Evolutionary conservation across 768 basidiomycete species (phyloP).

Genomic region (Leccinum ochraceum): DNA sequence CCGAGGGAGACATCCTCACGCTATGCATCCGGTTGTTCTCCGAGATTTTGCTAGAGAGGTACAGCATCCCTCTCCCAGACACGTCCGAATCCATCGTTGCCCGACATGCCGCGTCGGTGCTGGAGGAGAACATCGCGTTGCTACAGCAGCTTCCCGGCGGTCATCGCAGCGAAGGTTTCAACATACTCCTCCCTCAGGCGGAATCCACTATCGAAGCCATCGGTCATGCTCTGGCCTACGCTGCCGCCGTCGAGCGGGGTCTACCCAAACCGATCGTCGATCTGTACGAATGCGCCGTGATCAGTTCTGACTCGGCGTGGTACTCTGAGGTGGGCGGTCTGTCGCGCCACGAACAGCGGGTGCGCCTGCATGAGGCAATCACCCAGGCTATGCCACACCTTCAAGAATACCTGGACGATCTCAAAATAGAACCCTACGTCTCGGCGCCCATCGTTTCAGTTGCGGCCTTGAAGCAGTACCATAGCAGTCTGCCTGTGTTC

Average conservation of each 20-base stretch:
- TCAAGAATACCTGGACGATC: constrained; percentile 40
- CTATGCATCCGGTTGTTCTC: constrained; percentile 57
- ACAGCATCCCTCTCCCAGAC: constrained; percentile 47
- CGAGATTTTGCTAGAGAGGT: constrained; percentile 58
- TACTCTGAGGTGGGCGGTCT: neutral
- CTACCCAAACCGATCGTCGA: constrained; percentile 53
- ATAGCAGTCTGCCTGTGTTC: constrained; percentile 41
- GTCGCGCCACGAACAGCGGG: constrained; percentile 43
- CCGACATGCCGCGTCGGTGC: constrained; percentile 45
- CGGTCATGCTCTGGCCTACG: constrained; percentile 62
- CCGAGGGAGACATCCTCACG: constrained; percentile 54
- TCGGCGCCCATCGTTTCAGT: constrained; percentile 56
- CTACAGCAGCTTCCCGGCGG: constrained; percentile 35
- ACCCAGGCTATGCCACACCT: constrained; percentile 30
- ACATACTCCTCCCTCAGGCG: constrained; percentile 58
- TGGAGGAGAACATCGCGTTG: constrained; percentile 47
- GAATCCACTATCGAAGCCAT: constrained; percentile 55
- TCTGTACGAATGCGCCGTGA: constrained; percentile 48
- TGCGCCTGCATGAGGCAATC: constrained; percentile 45
- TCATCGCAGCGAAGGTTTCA: constrained; percentile 38
- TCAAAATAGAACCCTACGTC: constrained; percentile 52
- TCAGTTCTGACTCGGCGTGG: constrained; percentile 16
- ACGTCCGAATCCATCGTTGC: constrained; percentile 52
- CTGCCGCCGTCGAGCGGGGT: constrained; percentile 47
- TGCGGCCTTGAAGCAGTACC: constrained; percentile 49